Conservation (phyloP, 352 stramenopile genomes). For the Phytophthora fragariaefolia region DNA sequence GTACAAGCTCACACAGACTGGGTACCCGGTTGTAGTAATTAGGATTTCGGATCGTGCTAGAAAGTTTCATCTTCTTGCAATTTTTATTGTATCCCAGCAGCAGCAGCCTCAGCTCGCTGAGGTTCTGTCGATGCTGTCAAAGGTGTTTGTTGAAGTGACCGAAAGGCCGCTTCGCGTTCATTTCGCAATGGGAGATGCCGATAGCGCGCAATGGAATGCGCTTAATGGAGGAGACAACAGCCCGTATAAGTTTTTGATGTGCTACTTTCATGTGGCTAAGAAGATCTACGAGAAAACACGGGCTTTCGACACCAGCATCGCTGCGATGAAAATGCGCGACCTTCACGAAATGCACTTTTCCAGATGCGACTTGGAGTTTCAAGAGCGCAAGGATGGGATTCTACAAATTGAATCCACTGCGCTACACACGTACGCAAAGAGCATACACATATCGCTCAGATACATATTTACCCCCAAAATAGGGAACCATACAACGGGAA, state of each 20-base stretch:
- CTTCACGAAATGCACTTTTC: too few species aligned
- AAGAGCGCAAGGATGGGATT: too few species aligned
- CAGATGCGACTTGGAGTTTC: too few species aligned
- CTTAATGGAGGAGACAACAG: too few species aligned
- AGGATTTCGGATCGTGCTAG: conserved; percentile 21
- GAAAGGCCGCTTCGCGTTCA: conserved; percentile 3
- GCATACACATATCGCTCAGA: too few species aligned
- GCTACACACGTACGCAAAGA: too few species aligned
- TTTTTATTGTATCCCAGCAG: conserved; percentile 20
- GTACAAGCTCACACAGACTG: too few species aligned
- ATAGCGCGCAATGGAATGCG: conserved; percentile 17
- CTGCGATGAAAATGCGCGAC: conserved; percentile 10
- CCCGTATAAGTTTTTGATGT: conserved; percentile 27
- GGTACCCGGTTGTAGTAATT: conserved; percentile 14
- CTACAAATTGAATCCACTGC: too few species aligned
- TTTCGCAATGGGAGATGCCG: conserved; percentile 22
- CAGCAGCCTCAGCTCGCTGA: neutral
- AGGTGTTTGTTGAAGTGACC: neutral
- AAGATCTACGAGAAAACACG: conserved; percentile 32
- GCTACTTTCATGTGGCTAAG: conserved; percentile 37
- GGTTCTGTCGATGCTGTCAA: neutral
- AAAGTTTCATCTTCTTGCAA: conserved; percentile 22
- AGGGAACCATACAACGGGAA: too few species aligned
- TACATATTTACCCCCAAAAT: too few species aligned
- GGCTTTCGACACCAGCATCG: neutral